phyloP scores from a whole-genome alignment of 108 stramenopile species.

The Schizochytrium sp. region DNA sequence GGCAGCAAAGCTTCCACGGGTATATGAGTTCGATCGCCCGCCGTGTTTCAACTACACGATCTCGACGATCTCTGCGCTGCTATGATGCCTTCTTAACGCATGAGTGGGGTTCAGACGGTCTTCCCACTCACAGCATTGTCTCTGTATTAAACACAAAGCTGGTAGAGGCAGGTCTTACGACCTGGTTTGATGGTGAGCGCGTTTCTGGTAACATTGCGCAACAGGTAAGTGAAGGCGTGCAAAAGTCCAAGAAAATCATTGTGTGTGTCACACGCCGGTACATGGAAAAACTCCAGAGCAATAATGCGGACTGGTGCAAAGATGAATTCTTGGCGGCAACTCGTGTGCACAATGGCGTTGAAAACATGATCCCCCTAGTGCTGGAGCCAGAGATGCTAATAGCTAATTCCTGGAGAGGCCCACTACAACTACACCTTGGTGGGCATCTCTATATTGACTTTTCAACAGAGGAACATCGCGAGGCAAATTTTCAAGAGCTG shows the following conservation, averaged over 20 bases:
- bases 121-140: background rate
- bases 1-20: no score
- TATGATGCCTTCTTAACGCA: no score
- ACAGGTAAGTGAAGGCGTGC: background rate
- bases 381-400: conserved; percentile 20
- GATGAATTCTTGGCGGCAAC: background rate
- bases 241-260: conserved; percentile 12
- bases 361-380: conserved; percentile 9
- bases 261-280: conserved; percentile 1
- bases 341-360: background rate
- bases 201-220: conserved; percentile 9
- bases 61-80: no score
- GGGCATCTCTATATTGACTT: conserved; percentile 30
- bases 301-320: conserved; percentile 36
- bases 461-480: background rate
- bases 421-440: conserved; percentile 18
- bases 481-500: background rate
- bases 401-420: background rate
- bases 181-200: conserved; percentile 37
- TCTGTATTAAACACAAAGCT: background rate
- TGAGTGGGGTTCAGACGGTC: no score
- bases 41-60: no score
- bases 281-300: background rate
- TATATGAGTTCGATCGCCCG: no score
- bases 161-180: background rate